Base-by-base conservation (phyloP, 2,329 filamentous ascomycete species). In the Aureobasidium sp. region DNA sequence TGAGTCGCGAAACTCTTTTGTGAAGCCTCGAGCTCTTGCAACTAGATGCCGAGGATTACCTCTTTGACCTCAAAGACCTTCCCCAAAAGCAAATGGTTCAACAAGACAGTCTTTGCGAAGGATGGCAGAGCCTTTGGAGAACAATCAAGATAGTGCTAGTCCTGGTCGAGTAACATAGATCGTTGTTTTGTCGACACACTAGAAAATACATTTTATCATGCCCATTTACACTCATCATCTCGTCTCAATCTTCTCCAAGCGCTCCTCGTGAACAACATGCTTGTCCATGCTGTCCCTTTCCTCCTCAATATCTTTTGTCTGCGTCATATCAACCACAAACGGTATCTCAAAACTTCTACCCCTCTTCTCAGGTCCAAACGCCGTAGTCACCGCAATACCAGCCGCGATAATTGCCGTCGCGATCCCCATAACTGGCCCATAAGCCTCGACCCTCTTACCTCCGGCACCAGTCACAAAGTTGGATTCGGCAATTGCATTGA, bases 371-470 rank as follows among this genome's bases (percentile, higher is more conserved):
- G 88, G 88, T 0, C 89, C 89, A 60, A 91, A 70, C 34, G 87
- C 83, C 5, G 85, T 83, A 0, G 87, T 90, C 25, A 87, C 70
- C 12, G 81, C 78, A 64, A 92, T 91, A 1, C 88, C 88, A 0
- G 84, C 49, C 0, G 85, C 87, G 65, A 91, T 90, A 67, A 92
- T 91, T 1, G 86, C 88, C 2, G 88, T 91, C 3, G 86, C 88
- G 61, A 91, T 78, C 14, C 82, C 88, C 89, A 91, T 92, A 17
- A 83, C 83, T 0, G 86, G 88, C 0, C 88, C 89, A 67, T 91
- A 91, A 0, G 87, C 87, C 56, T 88, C 83, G 1, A 85, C 87
- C 3, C 70, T 72, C 62, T 84, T 72, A 3, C 88, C 87, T 11
- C 78, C 76, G 6, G 71, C 70, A 44, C 80, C 78, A 0, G 73